Evolutionary conservation across 176 grass and related monocot genomes (phyloP).

Genomic region (Triticum turgidum): DNA sequence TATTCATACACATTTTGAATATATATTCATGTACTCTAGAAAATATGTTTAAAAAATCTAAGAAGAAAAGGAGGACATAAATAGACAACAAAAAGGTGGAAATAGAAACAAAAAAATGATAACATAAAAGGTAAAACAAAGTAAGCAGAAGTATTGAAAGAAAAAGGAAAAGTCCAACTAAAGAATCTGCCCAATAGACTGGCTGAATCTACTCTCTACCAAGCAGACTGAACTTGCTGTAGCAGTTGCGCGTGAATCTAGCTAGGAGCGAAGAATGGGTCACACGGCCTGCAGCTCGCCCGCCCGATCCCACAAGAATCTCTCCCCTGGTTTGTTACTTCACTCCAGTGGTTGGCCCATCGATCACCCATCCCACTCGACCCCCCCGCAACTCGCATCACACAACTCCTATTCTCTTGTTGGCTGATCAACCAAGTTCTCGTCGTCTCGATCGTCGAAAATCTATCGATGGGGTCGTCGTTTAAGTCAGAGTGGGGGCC

Average conservation of each 20-base stretch:
- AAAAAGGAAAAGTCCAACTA: too few relatives aligned
- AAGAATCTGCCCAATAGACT: too few relatives aligned
- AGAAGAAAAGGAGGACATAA: too few relatives aligned
- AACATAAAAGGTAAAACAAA: too few relatives aligned
- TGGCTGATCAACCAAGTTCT: neutral
- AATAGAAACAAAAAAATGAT: neutral
- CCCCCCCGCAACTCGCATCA: neutral
- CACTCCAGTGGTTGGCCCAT: neutral
- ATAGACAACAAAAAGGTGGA: neutral
- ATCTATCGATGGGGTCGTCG: neutral
- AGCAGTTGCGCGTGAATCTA: neutral
- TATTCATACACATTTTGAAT: neutral
- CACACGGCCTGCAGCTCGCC: too few relatives aligned
- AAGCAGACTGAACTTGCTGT: too few relatives aligned
- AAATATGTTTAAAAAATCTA: neutral
- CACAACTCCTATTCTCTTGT: neutral
- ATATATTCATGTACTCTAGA: neutral
- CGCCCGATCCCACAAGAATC: conserved; percentile 16
- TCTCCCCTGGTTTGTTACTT: neutral
- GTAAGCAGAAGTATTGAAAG: neutral
- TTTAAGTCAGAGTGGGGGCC: conserved; percentile 36
- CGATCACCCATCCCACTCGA: neutral
- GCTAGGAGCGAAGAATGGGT: neutral
- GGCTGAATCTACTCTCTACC: too few relatives aligned
- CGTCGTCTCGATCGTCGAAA: neutral